Percentiles rank a stretch among this genome's conserved stretches.
Conservation (phyloP, 148 eudicot genomes). For the Vaccinium myrtillus region DNA sequence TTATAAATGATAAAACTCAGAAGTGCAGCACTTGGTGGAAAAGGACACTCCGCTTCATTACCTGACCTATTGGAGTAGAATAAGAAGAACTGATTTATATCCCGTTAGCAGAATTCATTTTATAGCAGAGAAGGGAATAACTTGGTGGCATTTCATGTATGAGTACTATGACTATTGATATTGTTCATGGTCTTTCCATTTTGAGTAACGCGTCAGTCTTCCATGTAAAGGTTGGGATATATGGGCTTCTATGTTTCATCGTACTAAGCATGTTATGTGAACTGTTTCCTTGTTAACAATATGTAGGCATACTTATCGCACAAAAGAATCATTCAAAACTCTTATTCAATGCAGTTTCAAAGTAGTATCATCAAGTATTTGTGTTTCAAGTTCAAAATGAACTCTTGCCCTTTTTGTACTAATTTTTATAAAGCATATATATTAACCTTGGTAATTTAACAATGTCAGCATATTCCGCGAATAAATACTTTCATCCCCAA, state of each 20-base stretch:
- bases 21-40: neutral
- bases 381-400: neutral
- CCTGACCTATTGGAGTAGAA: neutral
- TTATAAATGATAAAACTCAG: neutral
- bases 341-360: neutral
- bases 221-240: neutral
- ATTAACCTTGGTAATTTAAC: constrained; percentile 11
- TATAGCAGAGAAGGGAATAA: neutral
- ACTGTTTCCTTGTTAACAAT: neutral
- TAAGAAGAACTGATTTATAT: neutral
- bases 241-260: neutral
- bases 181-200: too few relatives aligned
- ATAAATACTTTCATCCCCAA: constrained; percentile 71
- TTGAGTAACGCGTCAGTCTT: neutral
- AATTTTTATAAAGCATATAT: neutral
- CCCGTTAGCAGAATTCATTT: neutral
- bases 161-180: too few relatives aligned
- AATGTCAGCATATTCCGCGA: constrained; percentile 73
- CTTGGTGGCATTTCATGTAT: neutral
- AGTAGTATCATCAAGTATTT: neutral
- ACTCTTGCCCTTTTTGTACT: neutral
- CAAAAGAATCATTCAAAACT: neutral
- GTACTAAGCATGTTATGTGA: neutral
- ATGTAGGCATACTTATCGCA: neutral
- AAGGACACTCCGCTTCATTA: neutral